These are phyloP conservation scores for Lentinula guzmanii DNA, from an alignment of 768 basidiomycete genomes.

Conservation along the genomic window DNA sequence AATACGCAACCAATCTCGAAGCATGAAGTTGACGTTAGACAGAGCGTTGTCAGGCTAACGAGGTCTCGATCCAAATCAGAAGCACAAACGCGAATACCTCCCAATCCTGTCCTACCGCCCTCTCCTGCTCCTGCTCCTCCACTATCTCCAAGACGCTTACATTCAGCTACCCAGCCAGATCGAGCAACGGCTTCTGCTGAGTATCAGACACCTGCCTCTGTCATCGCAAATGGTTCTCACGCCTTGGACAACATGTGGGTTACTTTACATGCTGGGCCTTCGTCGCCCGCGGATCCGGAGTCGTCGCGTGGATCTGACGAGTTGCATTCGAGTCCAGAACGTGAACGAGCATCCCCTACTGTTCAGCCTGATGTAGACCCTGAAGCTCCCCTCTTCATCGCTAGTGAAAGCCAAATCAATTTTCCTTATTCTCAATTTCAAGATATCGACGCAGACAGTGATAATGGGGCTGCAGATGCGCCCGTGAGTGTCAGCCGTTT, in stretches of 20 bases:
- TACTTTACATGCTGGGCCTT: not conserved
- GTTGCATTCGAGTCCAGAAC: not conserved
- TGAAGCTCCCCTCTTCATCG: slow-evolving; percentile 39
- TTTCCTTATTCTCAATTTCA: slow-evolving; percentile 50
- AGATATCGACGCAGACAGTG: slow-evolving; percentile 7
- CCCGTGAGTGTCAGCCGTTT: not conserved
- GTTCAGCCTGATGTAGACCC: not conserved
- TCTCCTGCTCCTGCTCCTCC: not conserved
- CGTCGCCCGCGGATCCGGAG: not conserved
- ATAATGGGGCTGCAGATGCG: not conserved
- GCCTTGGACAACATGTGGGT: not conserved
- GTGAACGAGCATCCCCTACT: not conserved
- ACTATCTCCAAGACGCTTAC: not conserved
- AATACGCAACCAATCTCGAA: slow-evolving; percentile 8
- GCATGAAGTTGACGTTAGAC: not conserved
- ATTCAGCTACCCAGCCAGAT: not conserved
- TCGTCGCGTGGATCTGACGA: not conserved
- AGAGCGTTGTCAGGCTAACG: not conserved
- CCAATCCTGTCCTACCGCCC: not conserved
- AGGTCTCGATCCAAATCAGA: not conserved
- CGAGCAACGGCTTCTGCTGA: not conserved
- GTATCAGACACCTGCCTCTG: not conserved
- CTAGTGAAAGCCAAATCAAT: slow-evolving; percentile 44
- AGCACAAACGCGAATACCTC: not conserved
- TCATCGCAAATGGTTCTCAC: not conserved